Evolutionary conservation across 2,329 filamentous ascomycete genomes (phyloP), one percentile per base, ranked within the genome.

Genomic region (Fonsecaea monophora): DNA sequence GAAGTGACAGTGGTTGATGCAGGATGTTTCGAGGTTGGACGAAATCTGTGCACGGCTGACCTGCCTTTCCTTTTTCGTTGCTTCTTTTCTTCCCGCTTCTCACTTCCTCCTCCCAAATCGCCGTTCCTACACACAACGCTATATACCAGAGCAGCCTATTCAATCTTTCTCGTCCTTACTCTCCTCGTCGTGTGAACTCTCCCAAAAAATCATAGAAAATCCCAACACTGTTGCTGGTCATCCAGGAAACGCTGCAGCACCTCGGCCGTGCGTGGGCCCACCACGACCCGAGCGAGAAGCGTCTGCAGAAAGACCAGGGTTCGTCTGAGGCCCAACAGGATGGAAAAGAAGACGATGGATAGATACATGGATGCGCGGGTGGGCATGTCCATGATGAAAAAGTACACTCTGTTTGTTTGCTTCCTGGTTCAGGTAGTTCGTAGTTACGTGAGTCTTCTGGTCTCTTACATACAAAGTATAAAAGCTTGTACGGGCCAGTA

Each of bases 131-230:
- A 25, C 25, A 25, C 25, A 25, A 8, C 1, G 37, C 7, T 38
- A 13, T 38, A 10, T 13, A 38, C 37, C 37, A 38, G 37, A 38
- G 9, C 37, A 10, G 37, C 25, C 37, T 38, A 13, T 15, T 40
- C 37, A 13, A 40, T 12, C 25, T 40, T 13, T 38, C 37, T 13
- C 37, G 3, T 12, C 37, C 15, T 15, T 12, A 2, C 5, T 12
- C 37, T 13, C 37, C 12, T 15, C 37, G 30, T 40, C 37, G 37
- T 13, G 85, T 40, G 37, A 15, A 2, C 4, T 4, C 15, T 25
- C 40, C 40, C 40, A n/a, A n/a, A 6, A 6, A 32, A 32, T 50
- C 45, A 50, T 2, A 50, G 21, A 50, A 50, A 50, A 13, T 50
- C 10, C 45, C 45, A 50, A 25, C 45, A 50, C 5, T 25, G 10